Percentiles rank a stretch among this genome's conserved stretches.
phyloP scores from a whole-genome alignment of 352 stramenopile genomes.

The Phytophthora megakarya region DNA sequence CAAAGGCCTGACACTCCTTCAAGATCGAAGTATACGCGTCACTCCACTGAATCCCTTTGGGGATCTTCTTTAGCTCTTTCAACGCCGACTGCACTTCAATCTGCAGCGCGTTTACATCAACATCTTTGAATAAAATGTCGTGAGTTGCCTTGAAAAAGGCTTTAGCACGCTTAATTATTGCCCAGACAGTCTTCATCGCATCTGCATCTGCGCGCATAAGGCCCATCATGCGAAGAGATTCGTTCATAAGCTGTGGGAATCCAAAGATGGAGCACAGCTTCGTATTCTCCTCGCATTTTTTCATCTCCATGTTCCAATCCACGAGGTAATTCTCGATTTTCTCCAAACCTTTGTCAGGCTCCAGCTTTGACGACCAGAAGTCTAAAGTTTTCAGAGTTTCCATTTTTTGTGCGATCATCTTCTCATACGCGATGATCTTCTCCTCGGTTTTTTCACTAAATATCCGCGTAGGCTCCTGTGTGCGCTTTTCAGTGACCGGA shows the following conservation, averaged over 20 bases:
- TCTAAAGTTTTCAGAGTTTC: slow-evolving; percentile 82
- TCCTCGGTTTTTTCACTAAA: slow-evolving; percentile 93
- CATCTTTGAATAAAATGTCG: slow-evolving; percentile 90
- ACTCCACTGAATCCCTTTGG: slow-evolving; percentile 94
- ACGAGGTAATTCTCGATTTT: slow-evolving; percentile 85
- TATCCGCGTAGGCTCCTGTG: slow-evolving; percentile 79
- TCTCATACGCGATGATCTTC: slow-evolving; percentile 93
- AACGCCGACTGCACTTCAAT: slow-evolving; percentile 94
- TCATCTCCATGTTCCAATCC: slow-evolving; percentile 90
- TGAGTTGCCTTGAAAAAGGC: slow-evolving; percentile 69
- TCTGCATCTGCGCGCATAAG: slow-evolving; percentile 86
- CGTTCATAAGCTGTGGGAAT: slow-evolving; percentile 94
- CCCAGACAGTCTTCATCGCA: slow-evolving; percentile 80
- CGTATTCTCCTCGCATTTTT: slow-evolving; percentile 91
- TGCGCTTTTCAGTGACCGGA: slow-evolving; percentile 73
- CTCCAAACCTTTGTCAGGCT: slow-evolving; percentile 79
- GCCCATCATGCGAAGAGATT: slow-evolving; percentile 86
- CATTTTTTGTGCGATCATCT: slow-evolving; percentile 84
- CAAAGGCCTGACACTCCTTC: slow-evolving; percentile 79
- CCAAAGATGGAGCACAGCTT: slow-evolving; percentile 94
- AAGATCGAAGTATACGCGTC: slow-evolving; percentile 90
- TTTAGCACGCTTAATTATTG: slow-evolving; percentile 79
- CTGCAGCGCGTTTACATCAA: slow-evolving; percentile 94
- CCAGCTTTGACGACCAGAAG: slow-evolving; percentile 84
- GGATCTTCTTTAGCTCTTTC: slow-evolving; percentile 93